Conservation (phyloP, 2,329 filamentous ascomycete genomes). For the Alternaria alternata region DNA sequence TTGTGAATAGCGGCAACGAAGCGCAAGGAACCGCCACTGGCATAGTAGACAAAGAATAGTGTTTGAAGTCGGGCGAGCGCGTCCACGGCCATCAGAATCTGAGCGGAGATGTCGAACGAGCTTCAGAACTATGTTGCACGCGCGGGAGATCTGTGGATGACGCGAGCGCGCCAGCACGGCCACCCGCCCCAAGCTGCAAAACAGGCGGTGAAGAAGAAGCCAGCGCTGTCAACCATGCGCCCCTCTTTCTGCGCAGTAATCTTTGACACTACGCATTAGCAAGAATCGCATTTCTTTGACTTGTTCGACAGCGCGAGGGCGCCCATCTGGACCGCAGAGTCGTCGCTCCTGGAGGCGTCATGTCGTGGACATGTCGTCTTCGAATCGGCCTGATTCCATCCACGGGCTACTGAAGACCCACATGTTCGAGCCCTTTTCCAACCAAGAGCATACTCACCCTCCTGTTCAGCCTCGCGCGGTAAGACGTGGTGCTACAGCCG, state of each 20-base stretch:
- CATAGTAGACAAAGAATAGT: background rate
- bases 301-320: background rate
- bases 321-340: background rate
- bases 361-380: constrained; percentile 25
- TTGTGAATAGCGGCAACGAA: constrained; percentile 16
- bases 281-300: background rate
- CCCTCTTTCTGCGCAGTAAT: constrained; percentile 25
- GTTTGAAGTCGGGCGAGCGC: constrained; percentile 2
- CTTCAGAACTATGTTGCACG: constrained; percentile 28
- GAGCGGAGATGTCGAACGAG: constrained; percentile 7
- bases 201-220: constrained; percentile 32
- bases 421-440: constrained; percentile 26
- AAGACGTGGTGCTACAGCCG: constrained; percentile 26
- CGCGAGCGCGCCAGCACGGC: constrained; percentile 33
- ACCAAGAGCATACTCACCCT: constrained; percentile 32
- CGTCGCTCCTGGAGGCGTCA: background rate
- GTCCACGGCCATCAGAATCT: constrained; percentile 4
- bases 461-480: constrained; percentile 36
- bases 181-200: constrained; percentile 36
- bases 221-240: constrained; percentile 34
- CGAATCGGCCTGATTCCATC: constrained; percentile 42
- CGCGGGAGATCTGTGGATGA: constrained; percentile 35
- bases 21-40: constrained; percentile 10
- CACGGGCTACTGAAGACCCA: constrained; percentile 31
- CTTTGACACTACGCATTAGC: constrained; percentile 13